These are phyloP conservation scores for Sporothrix brasiliensis DNA, from an alignment of 2,329 filamentous ascomycete species.

Conservation along the genomic window DNA sequence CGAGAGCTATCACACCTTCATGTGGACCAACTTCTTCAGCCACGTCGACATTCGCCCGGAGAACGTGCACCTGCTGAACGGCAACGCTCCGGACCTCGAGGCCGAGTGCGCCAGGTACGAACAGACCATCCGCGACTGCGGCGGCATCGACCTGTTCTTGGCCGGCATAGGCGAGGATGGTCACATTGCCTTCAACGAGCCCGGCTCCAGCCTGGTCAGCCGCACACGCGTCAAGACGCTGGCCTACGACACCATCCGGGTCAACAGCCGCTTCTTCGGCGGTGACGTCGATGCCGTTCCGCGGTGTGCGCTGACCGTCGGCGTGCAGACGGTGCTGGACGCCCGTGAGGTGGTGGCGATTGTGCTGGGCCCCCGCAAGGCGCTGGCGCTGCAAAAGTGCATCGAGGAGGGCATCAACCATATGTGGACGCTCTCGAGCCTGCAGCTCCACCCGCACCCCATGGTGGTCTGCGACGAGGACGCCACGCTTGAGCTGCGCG, in stretches of 20 bases:
- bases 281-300: conserved; percentile 67
- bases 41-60: conserved; percentile 70
- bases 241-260: conserved; percentile 75
- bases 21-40: conserved; percentile 81
- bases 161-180: conserved; percentile 77
- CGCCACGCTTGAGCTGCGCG: conserved; percentile 64
- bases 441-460: conserved; percentile 73
- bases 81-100: conserved; percentile 69
- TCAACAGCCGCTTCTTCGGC: conserved; percentile 74
- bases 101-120: conserved; percentile 75
- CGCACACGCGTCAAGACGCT: conserved; percentile 76
- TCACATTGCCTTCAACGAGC: conserved; percentile 82
- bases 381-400: conserved; percentile 70
- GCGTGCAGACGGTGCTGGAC: conserved; percentile 60
- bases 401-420: conserved; percentile 76
- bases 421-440: conserved; percentile 76
- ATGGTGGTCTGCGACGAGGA: conserved; percentile 77
- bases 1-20: conserved; percentile 79
- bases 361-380: conserved; percentile 72
- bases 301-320: conserved; percentile 70
- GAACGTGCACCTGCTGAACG: conserved; percentile 73
- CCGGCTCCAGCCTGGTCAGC: conserved; percentile 69
- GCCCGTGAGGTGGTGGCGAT: conserved; percentile 74
- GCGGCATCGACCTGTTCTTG: conserved; percentile 76
- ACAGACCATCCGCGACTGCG: conserved; percentile 65